These are phyloP conservation scores for Penicillium flavigenum DNA, from an alignment of 495 filamentous ascomycete genomes.

Conservation along the genomic window DNA sequence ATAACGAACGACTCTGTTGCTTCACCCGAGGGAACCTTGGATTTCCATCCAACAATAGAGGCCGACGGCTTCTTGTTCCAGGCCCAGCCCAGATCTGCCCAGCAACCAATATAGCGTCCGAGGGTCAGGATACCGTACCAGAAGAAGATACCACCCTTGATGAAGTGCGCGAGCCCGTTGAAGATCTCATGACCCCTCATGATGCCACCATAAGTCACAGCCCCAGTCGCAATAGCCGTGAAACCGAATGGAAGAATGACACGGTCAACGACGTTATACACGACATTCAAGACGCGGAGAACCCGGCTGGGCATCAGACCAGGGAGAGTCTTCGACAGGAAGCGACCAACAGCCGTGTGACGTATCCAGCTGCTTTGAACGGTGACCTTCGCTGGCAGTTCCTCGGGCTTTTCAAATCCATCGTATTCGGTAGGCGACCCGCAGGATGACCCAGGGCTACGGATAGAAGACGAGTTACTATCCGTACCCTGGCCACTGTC, in stretches of 20 bases:
- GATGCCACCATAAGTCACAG: conserved; percentile 67
- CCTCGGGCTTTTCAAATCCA: conserved; percentile 54
- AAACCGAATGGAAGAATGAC: conserved; percentile 66
- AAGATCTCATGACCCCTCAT: conserved; percentile 65
- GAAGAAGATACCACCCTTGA: conserved; percentile 97
- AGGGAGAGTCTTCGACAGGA: conserved; percentile 48
- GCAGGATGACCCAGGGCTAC: conserved; percentile 60
- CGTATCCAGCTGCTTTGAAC: conserved; percentile 47
- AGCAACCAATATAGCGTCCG: conserved; percentile 87
- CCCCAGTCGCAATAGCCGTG: conserved; percentile 60
- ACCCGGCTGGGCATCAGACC: conserved; percentile 60
- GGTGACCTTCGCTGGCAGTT: conserved; percentile 32
- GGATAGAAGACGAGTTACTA: conserved; percentile 63
- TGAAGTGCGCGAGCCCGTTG: conserved; percentile 87
- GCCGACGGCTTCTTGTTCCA: conserved; percentile 83
- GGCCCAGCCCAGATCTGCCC: conserved; percentile 89
- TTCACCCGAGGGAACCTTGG: conserved; percentile 74
- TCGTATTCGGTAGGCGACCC: conserved; percentile 55
- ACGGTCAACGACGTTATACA: conserved; percentile 62
- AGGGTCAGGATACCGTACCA: conserved; percentile 86
- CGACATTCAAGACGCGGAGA: conserved; percentile 54
- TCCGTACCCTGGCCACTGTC: conserved; percentile 92
- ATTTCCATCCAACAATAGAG: conserved; percentile 58
- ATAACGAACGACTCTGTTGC: conserved; percentile 87
- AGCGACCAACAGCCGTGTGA: conserved; percentile 46